Evolutionary conservation across 2,329 filamentous ascomycete species (phyloP), one percentile per base, ranked within the genome.

Genomic region (Pseudogymnoascus sp.): DNA sequence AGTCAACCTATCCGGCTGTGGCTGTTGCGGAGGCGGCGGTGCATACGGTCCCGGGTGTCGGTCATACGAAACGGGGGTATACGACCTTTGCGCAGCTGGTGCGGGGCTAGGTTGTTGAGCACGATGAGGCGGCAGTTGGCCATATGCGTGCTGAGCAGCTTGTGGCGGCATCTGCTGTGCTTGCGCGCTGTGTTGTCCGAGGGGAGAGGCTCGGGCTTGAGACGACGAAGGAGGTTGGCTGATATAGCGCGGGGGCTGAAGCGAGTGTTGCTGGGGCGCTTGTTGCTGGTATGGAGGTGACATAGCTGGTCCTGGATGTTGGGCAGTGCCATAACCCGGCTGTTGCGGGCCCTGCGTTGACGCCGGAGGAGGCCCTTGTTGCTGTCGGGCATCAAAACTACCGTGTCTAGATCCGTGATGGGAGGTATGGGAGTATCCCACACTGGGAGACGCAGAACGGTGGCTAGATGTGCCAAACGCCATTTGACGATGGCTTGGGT

Each of bases 371-470:
- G 59, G 34, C 16, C 59, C 49, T 34, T 34, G 49, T 34, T 56
- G 49, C n/a, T 61, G 60, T 11, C 62, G 59, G 42, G 65, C 67
- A 66, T 73, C 71, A 43, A 73, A 70, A 40, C 70, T 72, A 59
- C 70, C 71, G 14, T 71, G 69, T 53, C 71, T 40, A 23, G 71
- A 71, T 23, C 65, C 65, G 53, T 72, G 71, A 2, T 70, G 21
- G 23, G 65, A 63, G 28, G 68, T 69, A 18, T 71, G 70, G 3
- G 65, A 43, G 12, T 68, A 59, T 60, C 68, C 71, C 37, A 67
- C 67, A 42, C 49, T 40, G 9, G 49, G 49, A 3, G 72, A 72
- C 7, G 70, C 69, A 56, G 68, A 65, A 60, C 71, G 68, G 11
- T 67, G 56, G 5, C 63, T 61, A 53, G 60, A 61, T 64, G 71